These are phyloP conservation scores for Penicillium robsamsonii DNA, from an alignment of 495 filamentous ascomycete species.

Conservation along the genomic window DNA sequence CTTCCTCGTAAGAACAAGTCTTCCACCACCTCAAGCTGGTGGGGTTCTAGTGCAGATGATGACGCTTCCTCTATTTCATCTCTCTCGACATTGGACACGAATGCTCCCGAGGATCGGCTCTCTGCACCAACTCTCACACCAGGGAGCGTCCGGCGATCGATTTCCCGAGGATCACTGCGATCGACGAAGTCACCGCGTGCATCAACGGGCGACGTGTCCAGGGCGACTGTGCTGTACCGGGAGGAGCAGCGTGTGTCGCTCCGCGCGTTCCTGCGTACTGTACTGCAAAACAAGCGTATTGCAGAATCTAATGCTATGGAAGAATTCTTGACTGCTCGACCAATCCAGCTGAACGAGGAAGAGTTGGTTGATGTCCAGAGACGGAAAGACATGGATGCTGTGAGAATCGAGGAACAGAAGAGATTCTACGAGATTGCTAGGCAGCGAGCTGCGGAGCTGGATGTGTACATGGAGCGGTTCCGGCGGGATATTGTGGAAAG, in stretches of 20 bases:
- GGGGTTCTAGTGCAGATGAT: constrained; percentile 54
- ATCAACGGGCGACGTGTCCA: constrained; percentile 44
- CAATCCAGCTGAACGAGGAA: constrained; percentile 72
- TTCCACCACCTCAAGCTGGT: constrained; percentile 57
- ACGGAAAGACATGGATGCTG: constrained; percentile 80
- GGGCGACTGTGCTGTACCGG: constrained; percentile 65
- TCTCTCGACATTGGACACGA: constrained; percentile 58
- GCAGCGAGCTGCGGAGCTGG: constrained; percentile 84
- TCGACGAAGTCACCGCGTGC: constrained; percentile 47
- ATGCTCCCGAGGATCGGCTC: constrained; percentile 35
- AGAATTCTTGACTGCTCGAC: constrained; percentile 72
- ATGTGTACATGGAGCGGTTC: constrained; percentile 95
- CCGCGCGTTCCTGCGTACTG: constrained; percentile 79
- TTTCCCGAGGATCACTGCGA: constrained; percentile 39
- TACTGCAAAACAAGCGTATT: constrained; percentile 80
- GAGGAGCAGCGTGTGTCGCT: constrained; percentile 92
- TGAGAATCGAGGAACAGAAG: constrained; percentile 86
- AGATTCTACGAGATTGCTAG: constrained; percentile 93
- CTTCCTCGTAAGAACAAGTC: constrained; percentile 88
- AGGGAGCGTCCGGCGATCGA: constrained; percentile 31
- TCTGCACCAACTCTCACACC: constrained; percentile 28
- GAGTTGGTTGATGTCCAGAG: constrained; percentile 75
- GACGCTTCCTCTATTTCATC: constrained; percentile 78
- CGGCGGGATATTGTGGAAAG: constrained; percentile 70
- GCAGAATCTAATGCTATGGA: constrained; percentile 75